Conservation (phyloP, 192 early-diverging fungal species). For the Coemansia furcata region DNA sequence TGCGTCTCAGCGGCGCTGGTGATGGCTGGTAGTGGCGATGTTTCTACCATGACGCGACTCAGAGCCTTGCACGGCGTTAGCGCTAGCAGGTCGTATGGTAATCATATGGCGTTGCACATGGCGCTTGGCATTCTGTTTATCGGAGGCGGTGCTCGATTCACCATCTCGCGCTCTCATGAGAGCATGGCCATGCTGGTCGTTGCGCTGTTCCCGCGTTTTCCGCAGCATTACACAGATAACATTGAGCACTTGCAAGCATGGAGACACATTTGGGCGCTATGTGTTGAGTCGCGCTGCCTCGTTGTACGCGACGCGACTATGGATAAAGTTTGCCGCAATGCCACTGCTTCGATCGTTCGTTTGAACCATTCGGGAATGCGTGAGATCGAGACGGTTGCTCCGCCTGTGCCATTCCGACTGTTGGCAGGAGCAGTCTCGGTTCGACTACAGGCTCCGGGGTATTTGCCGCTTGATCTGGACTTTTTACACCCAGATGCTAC, state of each 20-base stretch:
- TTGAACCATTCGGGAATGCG: neutral
- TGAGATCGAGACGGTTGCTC: neutral
- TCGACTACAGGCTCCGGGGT: conserved; percentile 25
- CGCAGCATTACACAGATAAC: conserved; percentile 37
- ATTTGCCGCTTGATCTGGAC: conserved; percentile 22
- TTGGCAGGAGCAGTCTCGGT: conserved; percentile 8
- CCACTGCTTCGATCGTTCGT: conserved; percentile 7
- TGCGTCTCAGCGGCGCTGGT: conserved; percentile 64
- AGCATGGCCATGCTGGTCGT: conserved; percentile 40
- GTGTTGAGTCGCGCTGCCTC: conserved; percentile 42
- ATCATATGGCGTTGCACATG: conserved; percentile 50
- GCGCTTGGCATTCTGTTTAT: conserved; percentile 45
- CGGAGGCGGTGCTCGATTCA: conserved; percentile 47
- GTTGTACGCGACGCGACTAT: conserved; percentile 30
- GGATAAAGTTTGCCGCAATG: conserved; percentile 27
- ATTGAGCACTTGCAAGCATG: conserved; percentile 50
- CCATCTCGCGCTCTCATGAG: conserved; percentile 21
- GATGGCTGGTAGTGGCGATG: conserved; percentile 78
- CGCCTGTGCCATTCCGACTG: conserved; percentile 21
- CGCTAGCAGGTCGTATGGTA: conserved; percentile 31
- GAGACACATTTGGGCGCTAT: conserved; percentile 49
- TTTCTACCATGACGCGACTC: conserved; percentile 60
- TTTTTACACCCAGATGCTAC: neutral
- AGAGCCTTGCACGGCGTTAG: conserved; percentile 53
- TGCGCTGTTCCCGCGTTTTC: conserved; percentile 44